These are phyloP conservation scores for Rosa multiflora DNA, from an alignment of 306 rosid species.

Conservation along the genomic window DNA sequence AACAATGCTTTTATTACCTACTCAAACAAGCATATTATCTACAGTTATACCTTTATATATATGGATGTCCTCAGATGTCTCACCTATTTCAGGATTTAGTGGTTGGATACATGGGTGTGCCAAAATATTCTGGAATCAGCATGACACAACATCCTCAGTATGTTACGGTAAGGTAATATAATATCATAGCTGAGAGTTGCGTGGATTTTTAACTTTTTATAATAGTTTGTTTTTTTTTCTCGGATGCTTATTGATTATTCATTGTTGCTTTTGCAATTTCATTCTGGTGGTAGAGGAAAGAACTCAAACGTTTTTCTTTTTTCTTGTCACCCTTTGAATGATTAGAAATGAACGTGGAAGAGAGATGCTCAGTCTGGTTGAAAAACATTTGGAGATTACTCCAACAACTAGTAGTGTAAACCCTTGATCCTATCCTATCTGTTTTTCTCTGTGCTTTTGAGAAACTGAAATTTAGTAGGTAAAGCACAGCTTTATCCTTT, in stretches of 20 bases:
- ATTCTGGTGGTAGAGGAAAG: slow-evolving; percentile 9
- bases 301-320: neutral
- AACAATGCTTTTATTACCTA: neutral
- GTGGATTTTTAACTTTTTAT: neutral
- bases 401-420: slow-evolving; percentile 66
- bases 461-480: neutral
- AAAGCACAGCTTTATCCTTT: neutral
- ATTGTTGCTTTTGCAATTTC: neutral
- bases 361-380: slow-evolving; percentile 79
- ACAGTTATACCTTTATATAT: neutral
- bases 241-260: neutral
- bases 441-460: slow-evolving; percentile 5
- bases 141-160: slow-evolving; percentile 98
- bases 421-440: slow-evolving; percentile 26
- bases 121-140: slow-evolving; percentile 85
- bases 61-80: slow-evolving; percentile 17
- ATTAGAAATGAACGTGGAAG: slow-evolving; percentile 86
- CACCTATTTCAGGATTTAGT: slow-evolving; percentile 67
- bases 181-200: slow-evolving; percentile 5
- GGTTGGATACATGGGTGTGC: slow-evolving; percentile 98
- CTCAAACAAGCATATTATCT: neutral
- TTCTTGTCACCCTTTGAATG: slow-evolving; percentile 24
- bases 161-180: slow-evolving; percentile 87
- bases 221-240: neutral
- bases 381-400: slow-evolving; percentile 65